A percentile compares a stretch with the other conserved stretches of the same genome.
phyloP scores from a whole-genome alignment of 768 basidiomycete genomes.

The Vararia minispora region DNA sequence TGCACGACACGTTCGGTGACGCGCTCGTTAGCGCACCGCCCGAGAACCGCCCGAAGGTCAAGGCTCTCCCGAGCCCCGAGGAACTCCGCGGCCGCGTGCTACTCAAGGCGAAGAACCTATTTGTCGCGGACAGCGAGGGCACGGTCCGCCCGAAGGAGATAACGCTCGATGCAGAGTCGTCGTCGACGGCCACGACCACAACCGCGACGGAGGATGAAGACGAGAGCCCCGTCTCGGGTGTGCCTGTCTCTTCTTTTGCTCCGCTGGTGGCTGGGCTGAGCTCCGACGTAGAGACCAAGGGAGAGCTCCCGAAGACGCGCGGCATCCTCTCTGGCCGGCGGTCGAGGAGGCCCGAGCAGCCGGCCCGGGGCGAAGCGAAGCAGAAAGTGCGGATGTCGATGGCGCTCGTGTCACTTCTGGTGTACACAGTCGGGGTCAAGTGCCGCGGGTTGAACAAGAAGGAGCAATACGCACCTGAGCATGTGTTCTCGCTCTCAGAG shows the following conservation, averaged over 20 bases:
- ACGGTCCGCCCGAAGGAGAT: slow-evolving; percentile 23
- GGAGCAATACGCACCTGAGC: slow-evolving; percentile 73
- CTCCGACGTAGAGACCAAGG: slow-evolving; percentile 32
- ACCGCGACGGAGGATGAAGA: slow-evolving; percentile 22
- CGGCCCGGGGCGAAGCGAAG: slow-evolving; percentile 10
- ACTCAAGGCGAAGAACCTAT: slow-evolving; percentile 84
- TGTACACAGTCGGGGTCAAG: slow-evolving; percentile 94
- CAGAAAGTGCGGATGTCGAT: slow-evolving; percentile 63
- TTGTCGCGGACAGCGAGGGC: slow-evolving; percentile 31
- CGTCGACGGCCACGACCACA: slow-evolving; percentile 27
- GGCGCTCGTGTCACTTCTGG: slow-evolving; percentile 60
- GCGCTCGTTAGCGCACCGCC: slow-evolving; percentile 36
- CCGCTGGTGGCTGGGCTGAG: too few relatives aligned
- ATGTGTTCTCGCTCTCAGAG: slow-evolving; percentile 92
- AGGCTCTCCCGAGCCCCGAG: slow-evolving; percentile 72
- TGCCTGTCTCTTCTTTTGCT: too few relatives aligned
- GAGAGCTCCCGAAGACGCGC: slow-evolving; percentile 28
- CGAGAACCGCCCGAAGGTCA: slow-evolving; percentile 37
- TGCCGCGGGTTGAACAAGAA: slow-evolving; percentile 85
- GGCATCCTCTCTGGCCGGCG: slow-evolving; percentile 23
- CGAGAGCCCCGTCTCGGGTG: too few relatives aligned
- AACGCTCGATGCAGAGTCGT: slow-evolving; percentile 29
- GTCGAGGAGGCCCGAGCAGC: too few relatives aligned
- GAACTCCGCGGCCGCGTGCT: slow-evolving; percentile 69
- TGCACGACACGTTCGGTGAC: slow-evolving; percentile 51